These are phyloP conservation scores for Acidomyces sp. DNA, from an alignment of 495 filamentous ascomycete species.

Conservation along the genomic window DNA sequence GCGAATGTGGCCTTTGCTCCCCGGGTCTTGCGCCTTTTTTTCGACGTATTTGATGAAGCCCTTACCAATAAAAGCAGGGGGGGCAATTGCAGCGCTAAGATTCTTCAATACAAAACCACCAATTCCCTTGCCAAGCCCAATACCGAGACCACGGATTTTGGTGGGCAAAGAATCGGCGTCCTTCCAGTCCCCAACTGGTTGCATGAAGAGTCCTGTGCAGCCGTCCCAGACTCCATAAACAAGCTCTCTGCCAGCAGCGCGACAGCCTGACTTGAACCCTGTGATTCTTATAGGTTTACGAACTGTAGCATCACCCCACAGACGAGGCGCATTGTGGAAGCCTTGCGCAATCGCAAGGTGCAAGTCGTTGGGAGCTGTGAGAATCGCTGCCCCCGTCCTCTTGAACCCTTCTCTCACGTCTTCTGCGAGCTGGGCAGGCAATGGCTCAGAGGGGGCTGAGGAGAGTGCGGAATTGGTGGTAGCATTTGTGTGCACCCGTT, in stretches of 20 bases:
- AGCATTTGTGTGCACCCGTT: slow-evolving; percentile 1
- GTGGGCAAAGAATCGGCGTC: slow-evolving; percentile 27
- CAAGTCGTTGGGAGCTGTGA: slow-evolving; percentile 49
- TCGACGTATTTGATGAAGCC: slow-evolving; percentile 37
- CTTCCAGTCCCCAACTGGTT: slow-evolving; percentile 51
- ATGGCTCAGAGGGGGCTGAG: slow-evolving; percentile 17
- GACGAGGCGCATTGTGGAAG: slow-evolving; percentile 68
- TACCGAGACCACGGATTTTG: slow-evolving; percentile 31
- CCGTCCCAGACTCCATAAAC: slow-evolving; percentile 61
- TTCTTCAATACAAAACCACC: slow-evolving; percentile 63
- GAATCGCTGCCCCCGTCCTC: slow-evolving; percentile 35
- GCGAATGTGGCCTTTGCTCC: slow-evolving; percentile 12
- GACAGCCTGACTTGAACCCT: slow-evolving; percentile 53
- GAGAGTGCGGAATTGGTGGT: slow-evolving; percentile 23
- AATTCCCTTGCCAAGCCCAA: slow-evolving; percentile 61
- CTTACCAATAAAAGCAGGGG: slow-evolving; percentile 52
- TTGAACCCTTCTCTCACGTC: slow-evolving; percentile 37
- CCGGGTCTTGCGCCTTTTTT: slow-evolving; percentile 17
- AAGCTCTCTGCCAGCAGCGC: slow-evolving; percentile 55
- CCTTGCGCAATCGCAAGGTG: slow-evolving; percentile 63
- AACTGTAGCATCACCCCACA: slow-evolving; percentile 37
- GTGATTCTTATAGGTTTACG: slow-evolving; percentile 47
- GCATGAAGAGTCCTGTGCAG: slow-evolving; percentile 51
- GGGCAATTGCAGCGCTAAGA: slow-evolving; percentile 48
- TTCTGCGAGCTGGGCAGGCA: slow-evolving; percentile 29